Evolutionary conservation across 257 asterid species (phyloP).

Genomic region (Rehmannia glutinosa): DNA sequence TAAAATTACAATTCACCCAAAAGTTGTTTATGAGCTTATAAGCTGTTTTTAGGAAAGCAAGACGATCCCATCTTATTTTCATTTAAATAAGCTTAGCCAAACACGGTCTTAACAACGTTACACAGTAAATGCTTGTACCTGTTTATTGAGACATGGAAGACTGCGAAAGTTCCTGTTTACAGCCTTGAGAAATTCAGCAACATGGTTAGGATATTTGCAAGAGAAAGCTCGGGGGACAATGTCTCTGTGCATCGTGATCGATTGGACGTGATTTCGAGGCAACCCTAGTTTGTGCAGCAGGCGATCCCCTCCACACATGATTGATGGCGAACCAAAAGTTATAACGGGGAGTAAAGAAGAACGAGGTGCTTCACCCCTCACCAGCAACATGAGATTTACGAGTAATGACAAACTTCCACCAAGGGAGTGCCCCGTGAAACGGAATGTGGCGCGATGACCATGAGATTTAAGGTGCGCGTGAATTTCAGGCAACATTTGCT

Average conservation of each 20-base stretch:
- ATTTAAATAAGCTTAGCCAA: too few species aligned
- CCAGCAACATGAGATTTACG: constrained; percentile 77
- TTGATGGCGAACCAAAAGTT: constrained; percentile 84
- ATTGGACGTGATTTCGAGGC: constrained; percentile 68
- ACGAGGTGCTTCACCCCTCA: constrained; percentile 64
- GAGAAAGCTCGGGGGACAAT: constrained; percentile 97
- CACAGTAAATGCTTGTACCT: constrained; percentile 39
- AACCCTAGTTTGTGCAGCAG: constrained; percentile 59
- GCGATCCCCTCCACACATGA: constrained; percentile 94
- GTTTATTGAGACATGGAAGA: constrained; percentile 74
- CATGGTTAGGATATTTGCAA: constrained; percentile 85
- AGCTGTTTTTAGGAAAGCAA: too few species aligned
- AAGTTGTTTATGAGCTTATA: too few species aligned
- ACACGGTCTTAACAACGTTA: background rate
- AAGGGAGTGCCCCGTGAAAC: constrained; percentile 93
- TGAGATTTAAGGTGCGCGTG: constrained; percentile 53
- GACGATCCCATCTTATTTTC: too few species aligned
- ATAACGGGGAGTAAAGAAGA: constrained; percentile 82
- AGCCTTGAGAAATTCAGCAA: constrained; percentile 86
- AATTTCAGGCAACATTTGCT: constrained; percentile 84
- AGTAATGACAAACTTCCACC: constrained; percentile 93
- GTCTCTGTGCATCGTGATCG: constrained; percentile 88
- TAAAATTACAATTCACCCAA: too few species aligned
- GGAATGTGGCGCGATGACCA: constrained; percentile 59
- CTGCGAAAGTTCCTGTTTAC: constrained; percentile 74